phyloP scores from a whole-genome alignment of 2,329 filamentous ascomycete species.

The Pyrenochaeta sp. region DNA sequence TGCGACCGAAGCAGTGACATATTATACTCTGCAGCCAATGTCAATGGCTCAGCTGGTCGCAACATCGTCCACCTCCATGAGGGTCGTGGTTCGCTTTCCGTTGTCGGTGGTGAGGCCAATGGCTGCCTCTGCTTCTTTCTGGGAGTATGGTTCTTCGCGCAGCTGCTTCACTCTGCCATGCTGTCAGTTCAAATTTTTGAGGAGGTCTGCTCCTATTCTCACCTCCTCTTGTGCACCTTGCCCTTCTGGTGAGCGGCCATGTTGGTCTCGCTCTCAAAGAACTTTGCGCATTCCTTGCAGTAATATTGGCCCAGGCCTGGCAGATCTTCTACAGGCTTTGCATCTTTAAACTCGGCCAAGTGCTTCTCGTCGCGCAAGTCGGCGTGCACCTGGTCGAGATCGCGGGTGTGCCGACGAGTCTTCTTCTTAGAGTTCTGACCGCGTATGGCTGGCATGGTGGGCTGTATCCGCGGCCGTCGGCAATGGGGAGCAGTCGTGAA shows the following conservation, averaged over 20 bases:
- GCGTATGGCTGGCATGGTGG: constrained; percentile 59
- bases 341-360: constrained; percentile 77
- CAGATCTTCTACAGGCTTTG: constrained; percentile 83
- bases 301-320: constrained; percentile 87
- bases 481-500: constrained; percentile 23
- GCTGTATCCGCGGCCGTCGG: constrained; percentile 37
- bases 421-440: constrained; percentile 59
- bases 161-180: constrained; percentile 75
- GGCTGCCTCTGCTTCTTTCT: constrained; percentile 84
- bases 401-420: constrained; percentile 66
- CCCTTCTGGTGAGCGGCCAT: constrained; percentile 78
- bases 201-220: no score
- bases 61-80: constrained; percentile 45
- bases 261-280: constrained; percentile 87
- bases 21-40: background rate
- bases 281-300: constrained; percentile 93
- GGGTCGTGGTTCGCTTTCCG: constrained; percentile 51
- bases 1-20: no score
- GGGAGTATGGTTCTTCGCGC: constrained; percentile 83
- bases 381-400: constrained; percentile 89
- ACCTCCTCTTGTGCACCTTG: constrained; percentile 94
- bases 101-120: constrained; percentile 76
- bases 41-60: constrained; percentile 15
- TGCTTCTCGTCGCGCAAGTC: constrained; percentile 83
- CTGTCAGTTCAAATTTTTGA: no score